Percentiles rank a stretch among this genome's conserved stretches.
These are phyloP conservation scores for Phytophthora foliorum DNA, from an alignment of 352 stramenopile genomes.

Conservation along the genomic window DNA sequence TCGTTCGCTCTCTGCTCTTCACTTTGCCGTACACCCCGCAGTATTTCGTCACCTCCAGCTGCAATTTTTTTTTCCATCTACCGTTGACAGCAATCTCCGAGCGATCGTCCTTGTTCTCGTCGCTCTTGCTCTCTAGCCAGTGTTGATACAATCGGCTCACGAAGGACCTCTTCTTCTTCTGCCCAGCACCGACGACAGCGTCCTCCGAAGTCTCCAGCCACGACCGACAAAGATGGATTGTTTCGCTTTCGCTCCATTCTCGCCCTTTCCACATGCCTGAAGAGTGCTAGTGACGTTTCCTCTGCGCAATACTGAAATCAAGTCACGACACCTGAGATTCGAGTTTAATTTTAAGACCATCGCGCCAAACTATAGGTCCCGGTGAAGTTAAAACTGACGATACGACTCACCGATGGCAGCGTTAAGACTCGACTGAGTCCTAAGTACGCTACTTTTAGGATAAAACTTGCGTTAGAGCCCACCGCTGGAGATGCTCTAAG, in stretches of 20 bases:
- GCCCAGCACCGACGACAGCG: not conserved
- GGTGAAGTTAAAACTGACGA: not conserved
- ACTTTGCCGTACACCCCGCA: slow-evolving; percentile 2
- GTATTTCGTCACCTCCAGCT: slow-evolving; percentile 15
- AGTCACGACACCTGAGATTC: too few species aligned
- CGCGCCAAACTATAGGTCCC: not conserved
- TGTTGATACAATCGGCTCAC: not conserved
- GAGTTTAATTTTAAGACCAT: not conserved
- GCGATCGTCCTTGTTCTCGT: not conserved
- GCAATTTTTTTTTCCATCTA: slow-evolving; percentile 12
- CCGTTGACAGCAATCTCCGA: not conserved
- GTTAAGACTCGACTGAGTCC: too few species aligned
- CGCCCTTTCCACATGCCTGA: slow-evolving; percentile 4
- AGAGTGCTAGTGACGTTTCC: not conserved
- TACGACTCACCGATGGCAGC: too few species aligned
- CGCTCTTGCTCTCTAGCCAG: slow-evolving; percentile 9
- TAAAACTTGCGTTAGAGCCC: too few species aligned
- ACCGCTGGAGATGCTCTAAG: too few species aligned
- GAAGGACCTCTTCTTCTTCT: not conserved
- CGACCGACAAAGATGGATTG: slow-evolving; percentile 5
- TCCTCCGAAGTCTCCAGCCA: slow-evolving; percentile 10
- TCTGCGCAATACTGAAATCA: slow-evolving; percentile 5
- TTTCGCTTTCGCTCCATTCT: slow-evolving; percentile 13
- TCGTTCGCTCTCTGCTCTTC: slow-evolving; percentile 16
- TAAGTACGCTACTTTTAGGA: too few species aligned